Conservation (phyloP, 2,329 filamentous ascomycete species). For the Cladophialophora exuberans region DNA sequence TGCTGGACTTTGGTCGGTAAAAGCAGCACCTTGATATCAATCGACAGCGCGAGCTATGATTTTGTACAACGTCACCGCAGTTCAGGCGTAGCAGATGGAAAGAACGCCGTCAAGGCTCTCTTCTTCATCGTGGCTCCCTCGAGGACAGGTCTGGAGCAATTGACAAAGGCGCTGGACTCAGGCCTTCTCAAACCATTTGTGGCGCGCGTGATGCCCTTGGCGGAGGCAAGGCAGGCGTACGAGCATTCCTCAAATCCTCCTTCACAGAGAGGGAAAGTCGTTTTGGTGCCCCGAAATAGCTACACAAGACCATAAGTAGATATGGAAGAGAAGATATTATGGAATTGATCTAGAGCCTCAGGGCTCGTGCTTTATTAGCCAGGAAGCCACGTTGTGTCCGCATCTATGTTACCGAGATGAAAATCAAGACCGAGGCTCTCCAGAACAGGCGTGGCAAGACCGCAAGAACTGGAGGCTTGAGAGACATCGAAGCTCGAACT, state of each 20-base stretch:
- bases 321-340: not conserved
- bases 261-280: constrained; percentile 33
- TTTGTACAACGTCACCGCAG: constrained; percentile 36
- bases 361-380: not conserved
- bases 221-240: constrained; percentile 30
- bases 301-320: not conserved
- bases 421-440: not conserved
- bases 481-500: not conserved
- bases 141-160: constrained; percentile 19
- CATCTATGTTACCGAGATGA: not conserved
- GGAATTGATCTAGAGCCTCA: not conserved
- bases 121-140: constrained; percentile 33
- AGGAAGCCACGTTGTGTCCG: not conserved
- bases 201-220: constrained; percentile 27
- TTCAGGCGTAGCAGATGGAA: constrained; percentile 20
- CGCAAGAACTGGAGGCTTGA: not conserved
- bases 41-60: constrained; percentile 37
- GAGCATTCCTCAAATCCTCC: constrained; percentile 28
- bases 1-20: constrained; percentile 33
- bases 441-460: not conserved
- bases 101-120: constrained; percentile 27
- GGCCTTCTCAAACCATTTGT: constrained; percentile 32
- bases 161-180: constrained; percentile 25
- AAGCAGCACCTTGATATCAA: constrained; percentile 33
- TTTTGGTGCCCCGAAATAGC: constrained; percentile 21